phyloP scores from a whole-genome alignment of 331 rosid species.

The Erythrophleum ivorense region DNA sequence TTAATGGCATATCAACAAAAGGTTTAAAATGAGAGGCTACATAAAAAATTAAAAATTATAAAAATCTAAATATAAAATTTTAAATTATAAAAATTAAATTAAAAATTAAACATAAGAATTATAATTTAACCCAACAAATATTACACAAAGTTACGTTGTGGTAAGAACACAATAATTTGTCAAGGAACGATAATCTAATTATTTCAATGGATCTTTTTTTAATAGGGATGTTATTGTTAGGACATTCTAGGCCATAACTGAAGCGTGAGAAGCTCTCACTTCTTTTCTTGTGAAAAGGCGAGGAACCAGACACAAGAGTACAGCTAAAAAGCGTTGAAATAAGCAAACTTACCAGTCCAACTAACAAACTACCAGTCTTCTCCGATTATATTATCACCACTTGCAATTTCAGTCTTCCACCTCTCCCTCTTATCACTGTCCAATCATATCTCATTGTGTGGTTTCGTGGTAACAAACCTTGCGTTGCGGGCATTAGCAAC shows the following conservation, averaged over 20 bases:
- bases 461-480: slow-evolving; percentile 27
- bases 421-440: neutral
- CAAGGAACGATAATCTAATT: neutral
- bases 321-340: slow-evolving; percentile 3
- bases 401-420: slow-evolving; percentile 25
- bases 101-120: neutral
- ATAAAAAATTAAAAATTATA: too few species aligned
- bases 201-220: neutral
- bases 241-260: neutral
- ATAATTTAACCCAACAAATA: neutral
- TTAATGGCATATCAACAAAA: too few species aligned
- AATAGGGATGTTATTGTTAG: neutral
- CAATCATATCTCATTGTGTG: slow-evolving; percentile 7
- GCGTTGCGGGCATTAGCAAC: neutral
- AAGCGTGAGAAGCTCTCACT: neutral
- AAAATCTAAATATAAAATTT: too few species aligned
- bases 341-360: slow-evolving; percentile 65
- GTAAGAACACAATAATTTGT: neutral
- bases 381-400: slow-evolving; percentile 1
- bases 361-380: slow-evolving; percentile 64
- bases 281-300: neutral
- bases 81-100: neutral
- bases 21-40: too few species aligned
- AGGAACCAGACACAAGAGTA: neutral
- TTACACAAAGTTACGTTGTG: neutral